Conservation (phyloP, 192 early-diverging fungal species). For the Tieghemiomyces parasiticus region DNA sequence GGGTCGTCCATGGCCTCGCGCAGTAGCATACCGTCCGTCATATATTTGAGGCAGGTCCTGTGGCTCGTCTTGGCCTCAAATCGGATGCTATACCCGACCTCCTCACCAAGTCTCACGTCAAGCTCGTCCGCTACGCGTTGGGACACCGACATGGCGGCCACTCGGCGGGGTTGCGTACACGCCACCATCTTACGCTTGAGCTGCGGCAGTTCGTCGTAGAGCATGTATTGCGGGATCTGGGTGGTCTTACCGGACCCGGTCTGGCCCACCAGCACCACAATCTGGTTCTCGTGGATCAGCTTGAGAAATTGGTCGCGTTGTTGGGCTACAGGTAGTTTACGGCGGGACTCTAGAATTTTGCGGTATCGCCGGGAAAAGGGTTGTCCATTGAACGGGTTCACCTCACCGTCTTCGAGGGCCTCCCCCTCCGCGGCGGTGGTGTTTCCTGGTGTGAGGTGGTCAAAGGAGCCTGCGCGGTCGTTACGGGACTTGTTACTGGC, state of each 20-base stretch:
- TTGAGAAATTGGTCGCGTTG: slow-evolving; percentile 86
- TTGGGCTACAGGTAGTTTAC: slow-evolving; percentile 85
- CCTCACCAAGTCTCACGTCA: slow-evolving; percentile 81
- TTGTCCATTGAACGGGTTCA: slow-evolving; percentile 71
- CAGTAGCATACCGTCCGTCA: slow-evolving; percentile 99
- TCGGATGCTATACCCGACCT: slow-evolving; percentile 97
- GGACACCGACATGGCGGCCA: slow-evolving; percentile 99
- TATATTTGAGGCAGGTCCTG: slow-evolving; percentile 84
- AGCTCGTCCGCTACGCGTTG: slow-evolving; percentile 97
- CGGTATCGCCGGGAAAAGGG: slow-evolving; percentile 70
- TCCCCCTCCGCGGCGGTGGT: slow-evolving; percentile 83
- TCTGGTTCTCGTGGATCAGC: slow-evolving; percentile 86
- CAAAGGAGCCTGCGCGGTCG: too few species aligned
- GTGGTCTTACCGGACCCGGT: slow-evolving; percentile 98
- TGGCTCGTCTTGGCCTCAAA: slow-evolving; percentile 89
- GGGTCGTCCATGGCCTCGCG: slow-evolving; percentile 96
- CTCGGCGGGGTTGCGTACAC: slow-evolving; percentile 97
- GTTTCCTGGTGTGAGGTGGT: slow-evolving; percentile 45
- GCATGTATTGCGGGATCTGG: slow-evolving; percentile 95
- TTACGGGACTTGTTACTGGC: too few species aligned
- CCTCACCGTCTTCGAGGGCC: slow-evolving; percentile 45
- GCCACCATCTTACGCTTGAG: slow-evolving; percentile 82
- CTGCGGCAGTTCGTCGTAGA: slow-evolving; percentile 82
- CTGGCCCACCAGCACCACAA: slow-evolving; percentile 90
- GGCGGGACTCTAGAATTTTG: slow-evolving; percentile 70